Base-by-base conservation (phyloP, 495 filamentous ascomycete species). In the Penicillium taxi region DNA sequence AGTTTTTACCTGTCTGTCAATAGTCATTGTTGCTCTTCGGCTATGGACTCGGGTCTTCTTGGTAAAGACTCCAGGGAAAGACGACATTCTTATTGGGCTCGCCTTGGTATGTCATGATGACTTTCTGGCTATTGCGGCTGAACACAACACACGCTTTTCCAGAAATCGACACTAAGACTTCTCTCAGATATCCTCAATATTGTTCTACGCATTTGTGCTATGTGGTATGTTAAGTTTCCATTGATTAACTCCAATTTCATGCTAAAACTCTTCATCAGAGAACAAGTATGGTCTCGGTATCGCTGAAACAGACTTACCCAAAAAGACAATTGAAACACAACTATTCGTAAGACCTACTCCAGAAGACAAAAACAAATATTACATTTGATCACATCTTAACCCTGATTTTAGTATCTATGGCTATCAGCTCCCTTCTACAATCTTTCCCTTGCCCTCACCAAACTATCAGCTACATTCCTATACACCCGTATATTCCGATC, bases 341-440 rank as follows among this genome's bases (percentile, higher is more conserved):
- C 12, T 52, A 26, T 37, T 20, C 9, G 52, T 55, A 42, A 30
- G 42, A 25, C 20, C 26, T 5, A 25, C 5, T n/a, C 5, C 15
- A 11, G 7, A 28, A n/a, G 3, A 7, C 27, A n/a, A 22, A 11
- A 22, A 20, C 8, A 38, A 16, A 3, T 2, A 8, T 24, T 13
- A 5, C n/a, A n/a, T n/a, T n/a, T n/a, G n/a, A n/a, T n/a, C n/a
- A n/a, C n/a, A n/a, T n/a, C n/a, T n/a, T n/a, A n/a, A n/a, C n/a
- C n/a, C n/a, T n/a, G 3, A 13, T 6, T 12, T 1, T 13, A 69
- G 63, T 54, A 44, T 12, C 53, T 66, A 7, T 67, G 54, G 53
- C 34, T 62, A 20, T 58, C 61, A 0, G 36, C 64, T 11, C 58
- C 62, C 2, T 52, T 69, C 33, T 69, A 69, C 51, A 67, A 67